Evolutionary conservation across 1,284 basidiomycete genomes (phyloP).

Genomic region (Boletus nobilissimus): DNA sequence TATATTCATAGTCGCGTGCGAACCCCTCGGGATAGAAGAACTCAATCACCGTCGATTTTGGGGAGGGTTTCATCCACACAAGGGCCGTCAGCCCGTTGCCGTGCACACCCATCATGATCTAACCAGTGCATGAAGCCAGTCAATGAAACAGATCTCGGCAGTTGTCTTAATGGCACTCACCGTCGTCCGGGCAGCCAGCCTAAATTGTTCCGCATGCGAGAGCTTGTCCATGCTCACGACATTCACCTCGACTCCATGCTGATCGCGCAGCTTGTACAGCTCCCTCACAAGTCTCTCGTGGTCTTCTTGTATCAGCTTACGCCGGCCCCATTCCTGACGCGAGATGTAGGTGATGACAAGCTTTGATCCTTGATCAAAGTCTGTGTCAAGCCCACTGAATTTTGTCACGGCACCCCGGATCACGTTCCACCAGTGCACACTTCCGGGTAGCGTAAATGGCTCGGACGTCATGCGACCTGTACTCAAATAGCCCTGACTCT

Average conservation of each 20-base stretch:
- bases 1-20: slow-evolving; percentile 87
- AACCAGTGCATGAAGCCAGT: background rate
- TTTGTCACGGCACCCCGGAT: slow-evolving; percentile 78
- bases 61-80: slow-evolving; percentile 85
- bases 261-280: slow-evolving; percentile 70
- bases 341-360: slow-evolving; percentile 90
- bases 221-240: slow-evolving; percentile 86
- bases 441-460: slow-evolving; percentile 77
- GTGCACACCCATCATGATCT: slow-evolving; percentile 91
- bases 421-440: too few relatives aligned
- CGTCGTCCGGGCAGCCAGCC: slow-evolving; percentile 81
- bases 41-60: slow-evolving; percentile 84
- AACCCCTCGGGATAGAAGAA: slow-evolving; percentile 90
- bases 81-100: slow-evolving; percentile 87
- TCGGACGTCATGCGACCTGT: slow-evolving; percentile 81
- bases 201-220: slow-evolving; percentile 79
- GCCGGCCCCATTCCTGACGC: slow-evolving; percentile 85
- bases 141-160: background rate
- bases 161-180: slow-evolving; percentile 54
- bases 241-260: slow-evolving; percentile 86
- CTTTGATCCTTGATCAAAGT: slow-evolving; percentile 49
- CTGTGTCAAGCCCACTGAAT: slow-evolving; percentile 67
- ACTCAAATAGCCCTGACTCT: slow-evolving; percentile 68
- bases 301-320: slow-evolving; percentile 72
- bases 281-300: slow-evolving; percentile 74